Percentiles rank a stretch among this genome's conserved stretches.
These are phyloP conservation scores for Cordyceps javanica DNA, from an alignment of 2,329 filamentous ascomycete species.

Conservation along the genomic window DNA sequence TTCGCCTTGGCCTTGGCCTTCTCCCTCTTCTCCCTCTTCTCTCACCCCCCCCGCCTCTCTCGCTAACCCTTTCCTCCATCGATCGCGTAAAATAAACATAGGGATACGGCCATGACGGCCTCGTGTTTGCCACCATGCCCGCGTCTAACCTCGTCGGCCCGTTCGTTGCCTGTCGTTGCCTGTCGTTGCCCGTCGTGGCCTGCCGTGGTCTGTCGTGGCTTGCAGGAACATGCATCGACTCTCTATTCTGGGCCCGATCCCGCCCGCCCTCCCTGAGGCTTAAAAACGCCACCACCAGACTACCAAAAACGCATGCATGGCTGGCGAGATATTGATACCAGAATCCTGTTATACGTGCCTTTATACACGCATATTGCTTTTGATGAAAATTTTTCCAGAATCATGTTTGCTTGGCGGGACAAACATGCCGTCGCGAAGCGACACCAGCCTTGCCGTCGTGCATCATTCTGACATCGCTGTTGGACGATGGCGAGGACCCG, in stretches of 20 bases:
- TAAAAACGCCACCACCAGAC: not conserved
- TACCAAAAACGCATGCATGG: too few relatives aligned
- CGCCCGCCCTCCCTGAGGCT: not conserved
- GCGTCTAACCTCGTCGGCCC: slow-evolving; percentile 7
- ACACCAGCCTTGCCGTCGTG: not conserved
- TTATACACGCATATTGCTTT: not conserved
- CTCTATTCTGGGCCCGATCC: not conserved
- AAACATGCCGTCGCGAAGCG: slow-evolving; percentile 9
- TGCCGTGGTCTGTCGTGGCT: too few relatives aligned
- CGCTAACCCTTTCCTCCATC: not conserved
- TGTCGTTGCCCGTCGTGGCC: too few relatives aligned
- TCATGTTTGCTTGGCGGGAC: slow-evolving; percentile 6
- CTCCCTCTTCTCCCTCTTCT: not conserved
- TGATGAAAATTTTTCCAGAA: not conserved
- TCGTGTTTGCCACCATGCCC: not conserved
- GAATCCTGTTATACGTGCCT: not conserved
- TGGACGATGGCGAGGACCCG: not conserved
- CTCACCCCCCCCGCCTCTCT: not conserved
- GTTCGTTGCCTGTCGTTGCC: too few relatives aligned
- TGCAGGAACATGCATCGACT: not conserved
- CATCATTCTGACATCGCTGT: not conserved
- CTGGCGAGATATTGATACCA: slow-evolving; percentile 5
- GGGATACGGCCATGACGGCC: too few relatives aligned
- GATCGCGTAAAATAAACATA: not conserved
- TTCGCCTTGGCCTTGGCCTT: not conserved